These are phyloP conservation scores for Peronospora tabacina DNA, from an alignment of 352 stramenopile species.

Conservation along the genomic window DNA sequence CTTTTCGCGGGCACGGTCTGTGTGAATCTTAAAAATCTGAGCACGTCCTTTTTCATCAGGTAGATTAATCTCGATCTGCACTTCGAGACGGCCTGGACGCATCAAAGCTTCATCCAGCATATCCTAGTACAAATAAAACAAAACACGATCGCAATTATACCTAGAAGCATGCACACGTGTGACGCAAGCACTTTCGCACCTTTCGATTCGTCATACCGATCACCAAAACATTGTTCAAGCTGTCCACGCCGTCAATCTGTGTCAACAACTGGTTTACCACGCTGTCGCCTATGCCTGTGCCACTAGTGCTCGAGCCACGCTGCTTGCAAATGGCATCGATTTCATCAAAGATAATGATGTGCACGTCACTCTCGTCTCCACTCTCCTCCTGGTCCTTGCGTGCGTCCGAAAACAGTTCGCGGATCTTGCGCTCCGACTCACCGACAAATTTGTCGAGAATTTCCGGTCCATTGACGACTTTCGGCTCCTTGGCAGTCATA, in stretches of 20 bases:
- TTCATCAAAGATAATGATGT: conserved; percentile 99
- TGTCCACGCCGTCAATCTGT: conserved; percentile 99
- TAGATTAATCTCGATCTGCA: conserved; percentile 99
- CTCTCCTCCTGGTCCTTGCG: conserved; percentile 82
- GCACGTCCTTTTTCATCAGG: conserved; percentile 92
- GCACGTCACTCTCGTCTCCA: conserved; percentile 95
- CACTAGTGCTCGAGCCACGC: conserved; percentile 88
- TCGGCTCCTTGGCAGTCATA: conserved; percentile 92
- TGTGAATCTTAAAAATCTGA: conserved; percentile 99
- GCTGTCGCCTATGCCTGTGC: conserved; percentile 94
- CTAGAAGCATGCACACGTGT: neutral
- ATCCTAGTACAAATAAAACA: conserved; percentile 30
- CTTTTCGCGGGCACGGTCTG: conserved; percentile 76
- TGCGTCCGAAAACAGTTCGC: conserved; percentile 95
- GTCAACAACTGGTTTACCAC: conserved; percentile 99
- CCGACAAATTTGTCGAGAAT: conserved; percentile 99
- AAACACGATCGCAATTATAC: conserved; percentile 5
- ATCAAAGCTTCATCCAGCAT: conserved; percentile 95
- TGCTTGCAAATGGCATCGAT: conserved; percentile 99
- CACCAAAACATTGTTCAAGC: conserved; percentile 98
- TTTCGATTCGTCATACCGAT: conserved; percentile 99
- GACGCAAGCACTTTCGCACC: conserved; percentile 28
- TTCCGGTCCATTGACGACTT: conserved; percentile 99
- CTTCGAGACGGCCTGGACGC: conserved; percentile 96
- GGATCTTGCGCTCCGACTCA: conserved; percentile 97